These are phyloP conservation scores for Rhodotorula paludigena DNA, from an alignment of 768 basidiomycete species.

Conservation along the genomic window DNA sequence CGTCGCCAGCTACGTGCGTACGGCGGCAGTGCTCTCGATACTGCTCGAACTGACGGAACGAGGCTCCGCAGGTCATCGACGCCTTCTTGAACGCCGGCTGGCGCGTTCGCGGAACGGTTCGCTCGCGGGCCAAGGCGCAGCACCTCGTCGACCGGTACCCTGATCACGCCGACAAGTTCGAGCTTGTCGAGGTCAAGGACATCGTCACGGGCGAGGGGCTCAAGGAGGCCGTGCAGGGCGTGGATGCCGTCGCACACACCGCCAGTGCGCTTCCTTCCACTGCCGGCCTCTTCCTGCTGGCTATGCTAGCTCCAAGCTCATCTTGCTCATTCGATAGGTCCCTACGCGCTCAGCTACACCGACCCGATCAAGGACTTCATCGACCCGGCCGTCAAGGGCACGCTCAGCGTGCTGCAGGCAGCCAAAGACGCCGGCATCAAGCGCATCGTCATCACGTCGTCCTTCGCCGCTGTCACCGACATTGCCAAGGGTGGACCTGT, in stretches of 20 bases:
- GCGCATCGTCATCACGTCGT: conserved; percentile 40
- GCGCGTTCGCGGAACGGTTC: conserved; percentile 25
- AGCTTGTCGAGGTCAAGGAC: conserved; percentile 32
- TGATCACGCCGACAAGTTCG: conserved; percentile 9
- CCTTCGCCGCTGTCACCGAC: conserved; percentile 39
- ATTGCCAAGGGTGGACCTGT: conserved; percentile 29
- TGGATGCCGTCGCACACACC: conserved; percentile 29
- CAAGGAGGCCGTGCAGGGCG: conserved; percentile 17
- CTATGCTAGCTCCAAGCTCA: too few species aligned
- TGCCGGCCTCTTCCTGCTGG: background rate
- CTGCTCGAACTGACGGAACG: background rate
- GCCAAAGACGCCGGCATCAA: conserved; percentile 36
- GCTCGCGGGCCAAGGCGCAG: conserved; percentile 2
- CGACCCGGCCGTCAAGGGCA: conserved; percentile 41
- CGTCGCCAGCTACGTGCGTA: conserved; percentile 31
- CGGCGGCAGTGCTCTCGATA: accelerated
- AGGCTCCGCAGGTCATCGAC: conserved; percentile 20
- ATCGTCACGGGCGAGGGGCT: conserved; percentile 32
- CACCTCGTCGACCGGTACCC: conserved; percentile 22
- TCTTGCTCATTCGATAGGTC: background rate
- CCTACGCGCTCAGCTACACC: conserved; percentile 16
- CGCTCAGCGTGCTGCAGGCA: conserved; percentile 35
- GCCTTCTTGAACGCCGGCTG: conserved; percentile 28
- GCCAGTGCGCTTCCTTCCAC: too few species aligned
- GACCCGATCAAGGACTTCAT: conserved; percentile 38